Evolutionary conservation across 352 stramenopile genomes (phyloP).

Genomic region (Stramenopiles sp.): DNA sequence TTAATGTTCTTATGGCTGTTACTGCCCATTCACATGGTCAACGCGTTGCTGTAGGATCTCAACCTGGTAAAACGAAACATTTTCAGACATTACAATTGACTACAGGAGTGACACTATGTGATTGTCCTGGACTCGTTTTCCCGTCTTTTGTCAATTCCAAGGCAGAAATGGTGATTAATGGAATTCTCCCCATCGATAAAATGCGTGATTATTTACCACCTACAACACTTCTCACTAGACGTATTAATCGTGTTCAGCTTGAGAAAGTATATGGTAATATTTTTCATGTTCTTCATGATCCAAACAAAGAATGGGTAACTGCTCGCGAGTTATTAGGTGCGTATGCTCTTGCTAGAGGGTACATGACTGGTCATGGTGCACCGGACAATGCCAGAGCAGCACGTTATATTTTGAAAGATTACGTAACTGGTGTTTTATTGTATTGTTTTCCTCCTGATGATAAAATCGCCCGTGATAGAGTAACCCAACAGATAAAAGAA

Average conservation of each 20-base stretch:
- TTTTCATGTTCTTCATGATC: constrained; percentile 8
- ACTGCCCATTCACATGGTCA: constrained; percentile 59
- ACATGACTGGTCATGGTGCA: constrained; percentile 63
- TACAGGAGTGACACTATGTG: constrained; percentile 82
- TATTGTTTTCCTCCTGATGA: constrained; percentile 74
- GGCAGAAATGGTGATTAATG: constrained; percentile 90
- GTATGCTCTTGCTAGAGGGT: constrained; percentile 39
- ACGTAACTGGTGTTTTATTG: constrained; percentile 75
- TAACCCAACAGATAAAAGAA: background rate
- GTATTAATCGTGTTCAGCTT: constrained; percentile 29
- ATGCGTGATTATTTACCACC: constrained; percentile 73
- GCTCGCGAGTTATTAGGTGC: constrained; percentile 15
- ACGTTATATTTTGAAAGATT: constrained; percentile 81
- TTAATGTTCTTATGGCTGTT: constrained; percentile 87
- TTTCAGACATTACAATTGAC: constrained; percentile 94
- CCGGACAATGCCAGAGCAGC: constrained; percentile 66
- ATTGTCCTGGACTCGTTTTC: constrained; percentile 97
- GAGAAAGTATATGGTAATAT: constrained; percentile 15
- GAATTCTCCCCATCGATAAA: constrained; percentile 87
- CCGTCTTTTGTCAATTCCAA: constrained; percentile 90
- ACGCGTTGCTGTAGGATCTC: constrained; percentile 76
- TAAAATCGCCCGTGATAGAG: background rate
- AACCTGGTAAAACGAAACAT: constrained; percentile 98
- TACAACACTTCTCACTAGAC: constrained; percentile 58
- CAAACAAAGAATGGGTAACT: constrained; percentile 13